Evolutionary conservation across 306 rosid species (phyloP), one percentile per base, ranked within the genome.

Genomic region (Senna siamea): DNA sequence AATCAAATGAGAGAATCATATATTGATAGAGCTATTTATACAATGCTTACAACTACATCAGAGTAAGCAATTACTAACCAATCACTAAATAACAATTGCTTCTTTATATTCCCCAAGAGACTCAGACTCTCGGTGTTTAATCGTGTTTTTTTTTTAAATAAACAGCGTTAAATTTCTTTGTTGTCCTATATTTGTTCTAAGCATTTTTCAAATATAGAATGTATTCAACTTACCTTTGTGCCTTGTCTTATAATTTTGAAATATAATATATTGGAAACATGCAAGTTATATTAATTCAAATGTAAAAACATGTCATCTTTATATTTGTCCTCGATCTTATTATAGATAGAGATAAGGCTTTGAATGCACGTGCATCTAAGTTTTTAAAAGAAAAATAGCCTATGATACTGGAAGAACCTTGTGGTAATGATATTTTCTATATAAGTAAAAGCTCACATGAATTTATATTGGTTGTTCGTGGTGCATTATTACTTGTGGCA

Each of bases 261-360:
- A 37, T 23, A 38, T 62, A 62, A 10, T 62, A 23, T 18, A 2
- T 46, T 46, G 17, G 32, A 52, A 34, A 15, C 64, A 32, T 52
- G 20, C 66, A 50, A 38, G 69, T 75, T 46, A 13, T 11, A 46
- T 46, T 15, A 35, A 43, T 54, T 72, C 35, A 59, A 51, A 52
- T 50, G 57, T 47, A 57, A 57, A 6, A 11, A 46, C 69, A 18
- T 38, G 55, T 26, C 43, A 56, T 9, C 67, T 17, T 40, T 74
- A 56, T 73, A 66, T 79, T 48, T 60, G 37, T 32, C 66, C 23
- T 30, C 67, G 63, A 48, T 12, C 28, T 13, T 32, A 60, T 74
- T 40, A 54, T 34, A 52, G 43, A 23, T 51, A 35, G 50, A 44
- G 48, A 30, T 70, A 54, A 76, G 48, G 52, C 70, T 17, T 75